Percentiles rank a stretch among this genome's conserved stretches.
phyloP scores from a whole-genome alignment of 1,284 basidiomycete genomes.

The Flammula alnicola region DNA sequence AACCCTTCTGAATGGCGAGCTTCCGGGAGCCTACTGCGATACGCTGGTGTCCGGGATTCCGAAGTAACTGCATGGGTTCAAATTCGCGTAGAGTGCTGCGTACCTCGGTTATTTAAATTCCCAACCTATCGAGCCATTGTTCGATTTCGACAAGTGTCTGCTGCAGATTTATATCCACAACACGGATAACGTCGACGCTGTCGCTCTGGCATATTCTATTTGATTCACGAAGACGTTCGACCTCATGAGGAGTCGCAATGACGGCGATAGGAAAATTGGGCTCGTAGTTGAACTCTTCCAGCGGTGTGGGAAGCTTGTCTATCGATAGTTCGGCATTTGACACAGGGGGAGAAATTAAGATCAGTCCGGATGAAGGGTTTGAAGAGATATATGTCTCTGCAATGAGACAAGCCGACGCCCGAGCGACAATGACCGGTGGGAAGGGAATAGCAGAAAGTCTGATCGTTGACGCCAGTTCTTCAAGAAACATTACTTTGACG shows the following conservation, averaged over 20 bases:
- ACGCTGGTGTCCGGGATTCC: too few species aligned
- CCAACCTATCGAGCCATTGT: slow-evolving; percentile 50
- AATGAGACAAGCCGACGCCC: slow-evolving; percentile 54
- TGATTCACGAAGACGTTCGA: slow-evolving; percentile 35
- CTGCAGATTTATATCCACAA: slow-evolving; percentile 37
- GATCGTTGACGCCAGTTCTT: slow-evolving; percentile 47
- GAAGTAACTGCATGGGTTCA: too few species aligned
- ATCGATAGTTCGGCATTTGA: slow-evolving; percentile 41
- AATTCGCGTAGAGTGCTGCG: neutral
- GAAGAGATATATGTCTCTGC: slow-evolving; percentile 72
- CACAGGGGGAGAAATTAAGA: slow-evolving; percentile 62
- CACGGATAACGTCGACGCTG: slow-evolving; percentile 40
- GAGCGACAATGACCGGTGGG: slow-evolving; percentile 65
- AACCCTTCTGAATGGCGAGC: too few species aligned
- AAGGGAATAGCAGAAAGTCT: slow-evolving; percentile 58
- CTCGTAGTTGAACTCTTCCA: slow-evolving; percentile 63
- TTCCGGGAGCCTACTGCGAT: too few species aligned
- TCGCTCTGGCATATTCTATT: slow-evolving; percentile 42
- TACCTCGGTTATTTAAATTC: slow-evolving; percentile 44
- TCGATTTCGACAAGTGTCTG: slow-evolving; percentile 39
- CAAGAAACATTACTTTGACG: slow-evolving; percentile 1
- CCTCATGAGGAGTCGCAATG: slow-evolving; percentile 41
- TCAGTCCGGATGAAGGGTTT: slow-evolving; percentile 61
- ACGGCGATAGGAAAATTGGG: slow-evolving; percentile 67
- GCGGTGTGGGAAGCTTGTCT: slow-evolving; percentile 41